Base-by-base conservation (phyloP, 352 stramenopile genomes). In the Pythium guiyangense region DNA sequence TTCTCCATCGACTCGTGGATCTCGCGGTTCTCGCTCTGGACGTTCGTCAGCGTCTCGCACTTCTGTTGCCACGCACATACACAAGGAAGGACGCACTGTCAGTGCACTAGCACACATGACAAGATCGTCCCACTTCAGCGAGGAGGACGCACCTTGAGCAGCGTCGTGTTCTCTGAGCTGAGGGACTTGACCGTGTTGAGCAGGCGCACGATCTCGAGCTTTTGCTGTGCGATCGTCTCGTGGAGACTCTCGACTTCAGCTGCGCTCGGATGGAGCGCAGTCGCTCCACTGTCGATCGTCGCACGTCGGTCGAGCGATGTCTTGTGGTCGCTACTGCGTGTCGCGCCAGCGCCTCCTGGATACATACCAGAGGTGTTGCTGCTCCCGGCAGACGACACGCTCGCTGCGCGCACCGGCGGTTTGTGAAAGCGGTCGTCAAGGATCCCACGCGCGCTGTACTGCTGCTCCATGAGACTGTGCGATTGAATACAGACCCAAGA, bases 161-260 rank as follows among this genome's bases (percentile, higher is more conserved):
- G 66, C 40, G 84, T 91, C 5, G 83, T 87, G 50, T 95, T 95
- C 55, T 95, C 85, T 3, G 67, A 79, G 44, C 83, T 93, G 37
- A 95, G 76, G 2, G 85, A 88, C 64, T 95, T 95, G 15, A 95
- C 79, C 1, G 81, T 87, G 26, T 90, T 92, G 20, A 92, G 63
- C 3, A 95, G 60, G 12, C 85, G 79, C 39, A 89, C 74, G 27
- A 91, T 92, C 59, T 95, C 85, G 53, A 82, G 76, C 51, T 95
- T 93, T 53, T 95, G 83, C 44, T 90, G 70, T 1, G 69, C 51
- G 53, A 92, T 47, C 6, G 71, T 78, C 47, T 88, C 73, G 42
- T 88, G 70, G 11, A 94, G 61, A 6, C 48, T 60, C 8, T 88
- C 70, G 22, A 67, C 40, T 44, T 86, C 78, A 25, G 39, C 17